Conservation (phyloP, 2,329 filamentous ascomycete genomes). For the Sphaerulina vaccinii region DNA sequence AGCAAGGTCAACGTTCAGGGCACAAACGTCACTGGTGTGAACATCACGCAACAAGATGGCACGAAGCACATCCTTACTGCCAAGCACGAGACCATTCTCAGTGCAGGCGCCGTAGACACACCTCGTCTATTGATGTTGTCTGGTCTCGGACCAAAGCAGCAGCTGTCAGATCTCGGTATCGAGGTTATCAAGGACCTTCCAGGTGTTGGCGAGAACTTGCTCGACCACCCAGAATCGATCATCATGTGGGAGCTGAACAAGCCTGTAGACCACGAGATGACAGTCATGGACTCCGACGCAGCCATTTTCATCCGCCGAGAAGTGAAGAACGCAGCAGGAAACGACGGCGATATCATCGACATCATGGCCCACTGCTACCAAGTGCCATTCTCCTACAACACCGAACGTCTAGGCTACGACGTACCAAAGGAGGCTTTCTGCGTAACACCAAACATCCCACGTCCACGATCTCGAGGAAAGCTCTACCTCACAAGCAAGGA, state of each 20-base stretch:
- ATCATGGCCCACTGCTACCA: constrained; percentile 98
- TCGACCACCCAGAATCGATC: constrained; percentile 65
- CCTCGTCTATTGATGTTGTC: constrained; percentile 62
- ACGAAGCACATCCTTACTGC: constrained; percentile 57
- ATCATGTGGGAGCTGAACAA: constrained; percentile 78
- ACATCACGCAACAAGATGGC: constrained; percentile 64
- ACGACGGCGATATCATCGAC: constrained; percentile 75
- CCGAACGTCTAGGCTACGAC: constrained; percentile 71
- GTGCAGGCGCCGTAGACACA: constrained; percentile 78
- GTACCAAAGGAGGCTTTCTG: constrained; percentile 75
- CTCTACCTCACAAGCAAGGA: constrained; percentile 75
- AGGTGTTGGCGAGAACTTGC: constrained; percentile 63
- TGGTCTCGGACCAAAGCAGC: constrained; percentile 50
- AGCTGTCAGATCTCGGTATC: constrained; percentile 48
- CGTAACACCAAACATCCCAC: constrained; percentile 90
- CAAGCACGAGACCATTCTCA: constrained; percentile 74
- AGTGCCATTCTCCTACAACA: constrained; percentile 89
- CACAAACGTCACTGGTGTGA: constrained; percentile 70
- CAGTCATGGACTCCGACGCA: constrained; percentile 87
- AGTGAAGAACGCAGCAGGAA: constrained; percentile 63
- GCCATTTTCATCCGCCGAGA: constrained; percentile 85
- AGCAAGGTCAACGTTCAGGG: constrained; percentile 72
- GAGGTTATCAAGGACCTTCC: constrained; percentile 60
- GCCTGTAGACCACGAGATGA: constrained; percentile 74
- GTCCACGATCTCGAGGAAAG: constrained; percentile 73